Conservation (phyloP, 2,329 filamentous ascomycete species). For the Fusarium fracticaudum region DNA sequence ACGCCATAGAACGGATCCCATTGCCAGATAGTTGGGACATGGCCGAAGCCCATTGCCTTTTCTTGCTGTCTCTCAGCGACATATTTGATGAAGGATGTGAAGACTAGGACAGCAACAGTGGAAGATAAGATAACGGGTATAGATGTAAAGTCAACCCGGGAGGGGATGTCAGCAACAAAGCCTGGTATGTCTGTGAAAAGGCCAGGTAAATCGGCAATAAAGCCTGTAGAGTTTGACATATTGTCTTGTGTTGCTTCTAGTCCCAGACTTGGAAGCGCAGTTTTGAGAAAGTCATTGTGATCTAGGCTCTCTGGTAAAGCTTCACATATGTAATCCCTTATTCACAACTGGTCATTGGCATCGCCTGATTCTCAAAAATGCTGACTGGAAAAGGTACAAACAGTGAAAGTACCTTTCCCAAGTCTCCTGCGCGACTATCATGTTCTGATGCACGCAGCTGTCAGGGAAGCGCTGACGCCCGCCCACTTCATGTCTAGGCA, state of each 20-base stretch:
- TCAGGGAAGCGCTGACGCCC: not conserved
- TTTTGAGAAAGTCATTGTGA: not conserved
- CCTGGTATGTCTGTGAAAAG: not conserved
- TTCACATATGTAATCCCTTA: not conserved
- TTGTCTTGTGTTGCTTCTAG: not conserved
- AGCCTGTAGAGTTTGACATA: not conserved
- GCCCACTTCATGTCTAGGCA: not conserved
- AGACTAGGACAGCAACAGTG: not conserved
- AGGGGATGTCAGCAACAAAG: not conserved
- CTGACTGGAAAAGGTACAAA: not conserved
- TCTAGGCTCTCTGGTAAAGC: not conserved
- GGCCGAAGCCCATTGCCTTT: not conserved
- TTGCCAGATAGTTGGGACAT: not conserved
- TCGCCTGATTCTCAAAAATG: not conserved
- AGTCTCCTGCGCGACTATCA: not conserved
- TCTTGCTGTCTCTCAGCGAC: not conserved
- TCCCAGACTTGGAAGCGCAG: not conserved
- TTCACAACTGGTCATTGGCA: not conserved
- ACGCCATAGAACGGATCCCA: constrained; percentile 5
- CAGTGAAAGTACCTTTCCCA: not conserved
- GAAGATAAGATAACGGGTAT: not conserved
- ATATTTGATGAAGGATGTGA: not conserved
- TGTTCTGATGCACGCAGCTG: not conserved
- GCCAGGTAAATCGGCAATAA: not conserved
- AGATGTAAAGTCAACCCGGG: not conserved